Conservation (phyloP, 2,329 filamentous ascomycete species). For the Dichotomopilus funicola region DNA sequence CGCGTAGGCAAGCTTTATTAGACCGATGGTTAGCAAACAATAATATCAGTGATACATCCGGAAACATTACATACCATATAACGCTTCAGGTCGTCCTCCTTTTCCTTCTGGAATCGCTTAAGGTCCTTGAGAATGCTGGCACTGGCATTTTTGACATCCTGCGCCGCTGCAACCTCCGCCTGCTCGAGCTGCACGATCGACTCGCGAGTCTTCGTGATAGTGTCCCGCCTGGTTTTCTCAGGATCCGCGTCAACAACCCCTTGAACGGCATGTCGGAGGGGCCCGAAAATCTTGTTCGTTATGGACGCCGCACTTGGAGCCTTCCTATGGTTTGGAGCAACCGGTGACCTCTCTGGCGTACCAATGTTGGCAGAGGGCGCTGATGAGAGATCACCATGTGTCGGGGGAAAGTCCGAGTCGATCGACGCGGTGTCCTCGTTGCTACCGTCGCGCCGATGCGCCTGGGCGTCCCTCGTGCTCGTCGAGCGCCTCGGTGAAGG, state of each 20-base stretch:
- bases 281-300: conserved; percentile 87
- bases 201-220: conserved; percentile 93
- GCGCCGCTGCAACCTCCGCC: conserved; percentile 78
- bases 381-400: conserved; percentile 66
- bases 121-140: conserved; percentile 81
- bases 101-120: conserved; percentile 87
- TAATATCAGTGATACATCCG: neutral
- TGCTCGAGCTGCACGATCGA: conserved; percentile 81
- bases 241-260: conserved; percentile 95
- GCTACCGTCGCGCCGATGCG: conserved; percentile 49
- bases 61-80: conserved; percentile 73
- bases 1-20: conserved; percentile 72
- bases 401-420: conserved; percentile 92
- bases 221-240: conserved; percentile 82
- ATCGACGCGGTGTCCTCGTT: conserved; percentile 80
- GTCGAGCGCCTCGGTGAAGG: conserved; percentile 61
- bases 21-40: neutral
- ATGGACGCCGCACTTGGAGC: conserved; percentile 82
- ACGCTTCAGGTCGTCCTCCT: conserved; percentile 85
- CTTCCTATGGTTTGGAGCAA: conserved; percentile 62
- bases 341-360: conserved; percentile 49
- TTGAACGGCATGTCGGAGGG: conserved; percentile 90
- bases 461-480: conserved; percentile 45
- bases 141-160: conserved; percentile 91
- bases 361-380: conserved; percentile 70